phyloP scores from a whole-genome alignment of 305 asterid species.

The Solanum hybrid region DNA sequence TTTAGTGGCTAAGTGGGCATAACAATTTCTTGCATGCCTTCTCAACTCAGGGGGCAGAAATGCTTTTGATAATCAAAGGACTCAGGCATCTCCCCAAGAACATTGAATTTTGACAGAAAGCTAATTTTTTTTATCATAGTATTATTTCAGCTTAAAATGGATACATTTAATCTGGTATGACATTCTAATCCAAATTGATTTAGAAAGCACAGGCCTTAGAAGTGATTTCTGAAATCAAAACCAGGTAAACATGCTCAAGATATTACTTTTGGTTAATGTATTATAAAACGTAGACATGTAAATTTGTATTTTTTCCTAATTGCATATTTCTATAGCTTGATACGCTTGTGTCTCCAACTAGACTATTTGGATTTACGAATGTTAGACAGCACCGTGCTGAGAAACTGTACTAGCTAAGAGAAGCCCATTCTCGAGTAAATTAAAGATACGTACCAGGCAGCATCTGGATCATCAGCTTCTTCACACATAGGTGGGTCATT shows the following conservation, averaged over 20 bases:
- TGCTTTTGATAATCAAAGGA: neutral
- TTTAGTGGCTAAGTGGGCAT: neutral
- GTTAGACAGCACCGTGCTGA: neutral
- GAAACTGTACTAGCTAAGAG: neutral
- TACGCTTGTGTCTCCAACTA: neutral
- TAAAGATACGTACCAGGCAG: constrained; percentile 11
- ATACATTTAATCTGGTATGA: neutral
- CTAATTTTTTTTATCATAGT: neutral
- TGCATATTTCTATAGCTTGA: neutral
- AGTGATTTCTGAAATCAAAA: neutral
- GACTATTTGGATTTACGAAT: neutral
- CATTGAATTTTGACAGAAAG: neutral
- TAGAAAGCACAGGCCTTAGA: neutral
- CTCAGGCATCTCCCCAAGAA: neutral
- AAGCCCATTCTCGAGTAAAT: neutral
- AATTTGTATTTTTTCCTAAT: neutral
- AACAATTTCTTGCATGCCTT: neutral
- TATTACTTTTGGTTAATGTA: neutral
- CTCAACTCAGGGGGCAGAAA: neutral
- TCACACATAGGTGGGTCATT: constrained; percentile 18
- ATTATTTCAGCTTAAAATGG: neutral
- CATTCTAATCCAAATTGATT: neutral
- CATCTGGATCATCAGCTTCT: constrained; percentile 17
- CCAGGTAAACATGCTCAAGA: neutral
- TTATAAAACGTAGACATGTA: neutral